A percentile compares a stretch with the other conserved stretches of the same genome.
Evolutionary conservation across 306 rosid species (phyloP).

Genomic region (Medicago ruthenica): DNA sequence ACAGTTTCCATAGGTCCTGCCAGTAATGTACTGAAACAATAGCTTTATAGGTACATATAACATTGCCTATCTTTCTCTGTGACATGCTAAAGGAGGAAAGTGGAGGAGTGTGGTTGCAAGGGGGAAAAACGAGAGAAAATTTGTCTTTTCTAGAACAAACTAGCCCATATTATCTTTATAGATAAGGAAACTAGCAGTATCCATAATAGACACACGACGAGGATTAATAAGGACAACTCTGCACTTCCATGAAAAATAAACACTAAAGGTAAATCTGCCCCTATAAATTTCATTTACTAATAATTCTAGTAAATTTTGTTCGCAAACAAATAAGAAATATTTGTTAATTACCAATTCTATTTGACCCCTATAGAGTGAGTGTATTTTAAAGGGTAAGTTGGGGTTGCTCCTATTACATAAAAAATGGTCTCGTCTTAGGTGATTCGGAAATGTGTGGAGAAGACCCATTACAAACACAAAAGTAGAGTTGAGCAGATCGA

Average conservation of each 20-base stretch:
- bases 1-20: background rate
- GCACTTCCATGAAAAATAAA: background rate
- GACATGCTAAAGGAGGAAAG: background rate
- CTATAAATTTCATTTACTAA: background rate
- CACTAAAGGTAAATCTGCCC: background rate
- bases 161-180: background rate
- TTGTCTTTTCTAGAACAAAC: background rate
- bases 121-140: background rate
- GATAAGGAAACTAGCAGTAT: background rate
- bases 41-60: too few species aligned
- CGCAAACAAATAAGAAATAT: background rate
- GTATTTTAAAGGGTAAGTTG: background rate
- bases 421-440: background rate
- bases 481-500: background rate
- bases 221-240: slow-evolving; percentile 2
- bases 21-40: too few species aligned
- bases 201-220: background rate
- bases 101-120: background rate
- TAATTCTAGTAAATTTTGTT: background rate
- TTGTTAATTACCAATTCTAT: background rate
- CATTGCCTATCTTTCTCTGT: background rate
- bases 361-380: background rate
- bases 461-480: background rate
- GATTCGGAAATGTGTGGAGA: slow-evolving; percentile 1
- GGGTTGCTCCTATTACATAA: slow-evolving; percentile 2